Conservation (phyloP, 106 monocot species). For the Acanthochlamys bracteata region DNA sequence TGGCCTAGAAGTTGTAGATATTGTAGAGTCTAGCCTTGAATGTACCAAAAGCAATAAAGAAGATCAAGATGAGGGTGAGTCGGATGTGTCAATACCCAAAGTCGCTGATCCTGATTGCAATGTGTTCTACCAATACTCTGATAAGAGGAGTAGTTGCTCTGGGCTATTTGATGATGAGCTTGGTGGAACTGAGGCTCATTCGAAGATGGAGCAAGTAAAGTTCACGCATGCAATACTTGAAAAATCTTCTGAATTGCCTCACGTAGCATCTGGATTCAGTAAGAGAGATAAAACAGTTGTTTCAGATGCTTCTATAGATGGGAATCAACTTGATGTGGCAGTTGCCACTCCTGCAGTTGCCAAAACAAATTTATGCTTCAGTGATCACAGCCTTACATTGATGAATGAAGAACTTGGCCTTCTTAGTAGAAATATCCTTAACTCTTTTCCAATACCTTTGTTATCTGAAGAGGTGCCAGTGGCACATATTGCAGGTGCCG, state of each 20-base stretch:
- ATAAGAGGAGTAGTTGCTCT: constrained; percentile 7
- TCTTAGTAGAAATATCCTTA: neutral
- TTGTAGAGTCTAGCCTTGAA: neutral
- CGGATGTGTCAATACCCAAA: neutral
- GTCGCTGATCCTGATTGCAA: constrained; percentile 7
- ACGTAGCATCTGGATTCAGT: too few relatives aligned
- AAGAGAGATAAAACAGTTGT: too few relatives aligned
- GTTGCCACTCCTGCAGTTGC: too few relatives aligned
- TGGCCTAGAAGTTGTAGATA: neutral
- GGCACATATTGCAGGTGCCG: neutral
- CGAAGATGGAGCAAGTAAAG: too few relatives aligned
- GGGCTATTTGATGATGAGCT: constrained; percentile 3
- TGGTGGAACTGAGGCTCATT: neutral
- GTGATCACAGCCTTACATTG: too few relatives aligned
- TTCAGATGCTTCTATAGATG: too few relatives aligned
- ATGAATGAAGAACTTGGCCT: neutral
- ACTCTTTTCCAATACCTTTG: neutral
- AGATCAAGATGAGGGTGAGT: neutral
- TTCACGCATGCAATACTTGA: too few relatives aligned
- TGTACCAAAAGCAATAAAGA: neutral
- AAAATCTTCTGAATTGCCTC: too few relatives aligned
- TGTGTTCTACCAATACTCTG: neutral
- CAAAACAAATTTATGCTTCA: too few relatives aligned
- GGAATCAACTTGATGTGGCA: too few relatives aligned
- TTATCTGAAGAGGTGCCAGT: neutral